Evolutionary conservation across 192 early-diverging fungal species (phyloP).

Genomic region (Coemansia erecta): DNA sequence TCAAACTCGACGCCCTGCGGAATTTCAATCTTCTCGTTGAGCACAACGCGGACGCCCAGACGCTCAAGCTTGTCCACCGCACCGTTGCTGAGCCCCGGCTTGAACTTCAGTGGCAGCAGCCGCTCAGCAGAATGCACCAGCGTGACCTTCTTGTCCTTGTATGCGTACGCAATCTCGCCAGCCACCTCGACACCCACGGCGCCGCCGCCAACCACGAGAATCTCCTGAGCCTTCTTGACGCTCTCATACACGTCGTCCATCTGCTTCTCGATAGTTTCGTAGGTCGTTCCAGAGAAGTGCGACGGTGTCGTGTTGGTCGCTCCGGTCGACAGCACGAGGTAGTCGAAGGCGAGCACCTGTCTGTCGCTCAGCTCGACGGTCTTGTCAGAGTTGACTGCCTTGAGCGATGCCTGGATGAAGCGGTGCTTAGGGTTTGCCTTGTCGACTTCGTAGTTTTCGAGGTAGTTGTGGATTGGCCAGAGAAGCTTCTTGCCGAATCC

Average conservation of each 20-base stretch:
- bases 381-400: constrained; percentile 37
- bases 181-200: constrained; percentile 60
- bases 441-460: constrained; percentile 20
- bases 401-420: constrained; percentile 55
- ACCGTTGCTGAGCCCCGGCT: constrained; percentile 32
- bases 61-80: constrained; percentile 41
- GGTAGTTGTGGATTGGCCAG: constrained; percentile 50
- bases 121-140: constrained; percentile 48
- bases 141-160: constrained; percentile 50
- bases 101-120: constrained; percentile 53
- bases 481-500: constrained; percentile 50
- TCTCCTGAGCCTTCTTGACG: constrained; percentile 51
- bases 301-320: constrained; percentile 54
- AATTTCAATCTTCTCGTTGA: constrained; percentile 55
- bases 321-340: constrained; percentile 66
- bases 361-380: constrained; percentile 52
- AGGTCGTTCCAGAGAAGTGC: constrained; percentile 33
- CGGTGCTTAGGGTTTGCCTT: constrained; percentile 19
- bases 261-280: constrained; percentile 33
- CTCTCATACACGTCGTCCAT: constrained; percentile 28
- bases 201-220: constrained; percentile 71
- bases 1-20: constrained; percentile 28
- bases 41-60: constrained; percentile 52
- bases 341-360: constrained; percentile 59
- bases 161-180: constrained; percentile 55